phyloP scores from a whole-genome alignment of 1,284 basidiomycete genomes.

The Puccinia sorghi region DNA sequence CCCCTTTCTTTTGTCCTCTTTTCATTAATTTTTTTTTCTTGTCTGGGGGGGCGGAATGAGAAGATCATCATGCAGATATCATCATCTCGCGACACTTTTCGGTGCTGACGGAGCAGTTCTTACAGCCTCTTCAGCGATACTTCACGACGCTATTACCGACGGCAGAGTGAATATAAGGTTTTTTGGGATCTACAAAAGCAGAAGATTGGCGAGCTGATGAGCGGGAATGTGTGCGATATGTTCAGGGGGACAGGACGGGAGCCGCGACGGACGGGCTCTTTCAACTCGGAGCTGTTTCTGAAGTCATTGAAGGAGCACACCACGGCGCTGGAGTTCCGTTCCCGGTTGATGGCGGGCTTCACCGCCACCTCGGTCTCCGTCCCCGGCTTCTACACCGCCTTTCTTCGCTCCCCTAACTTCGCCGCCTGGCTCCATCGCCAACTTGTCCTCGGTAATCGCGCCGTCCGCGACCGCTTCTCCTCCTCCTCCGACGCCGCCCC shows the following conservation, averaged over 20 bases:
- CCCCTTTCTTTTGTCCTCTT: not conserved
- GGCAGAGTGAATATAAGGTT: not conserved
- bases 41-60: conserved; percentile 57
- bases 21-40: conserved; percentile 23
- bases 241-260: not conserved
- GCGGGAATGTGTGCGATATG: not conserved
- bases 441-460: conserved; percentile 11
- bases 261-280: conserved; percentile 12
- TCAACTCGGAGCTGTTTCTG: conserved; percentile 73
- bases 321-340: conserved; percentile 56
- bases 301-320: conserved; percentile 77
- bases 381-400: conserved; percentile 34
- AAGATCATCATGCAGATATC: conserved; percentile 65
- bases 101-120: conserved; percentile 78
- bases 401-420: conserved; percentile 30
- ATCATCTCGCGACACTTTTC: conserved; percentile 81
- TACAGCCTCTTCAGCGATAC: conserved; percentile 91
- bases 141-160: conserved; percentile 80
- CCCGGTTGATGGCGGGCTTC: conserved; percentile 8
- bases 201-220: not conserved
- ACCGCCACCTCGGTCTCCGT: not conserved
- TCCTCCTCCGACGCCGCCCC: not conserved
- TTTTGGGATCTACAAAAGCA: not conserved
- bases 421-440: conserved; percentile 33
- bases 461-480: conserved; percentile 14